phyloP scores from a whole-genome alignment of 768 basidiomycete genomes.

The Pisolithus sp. region DNA sequence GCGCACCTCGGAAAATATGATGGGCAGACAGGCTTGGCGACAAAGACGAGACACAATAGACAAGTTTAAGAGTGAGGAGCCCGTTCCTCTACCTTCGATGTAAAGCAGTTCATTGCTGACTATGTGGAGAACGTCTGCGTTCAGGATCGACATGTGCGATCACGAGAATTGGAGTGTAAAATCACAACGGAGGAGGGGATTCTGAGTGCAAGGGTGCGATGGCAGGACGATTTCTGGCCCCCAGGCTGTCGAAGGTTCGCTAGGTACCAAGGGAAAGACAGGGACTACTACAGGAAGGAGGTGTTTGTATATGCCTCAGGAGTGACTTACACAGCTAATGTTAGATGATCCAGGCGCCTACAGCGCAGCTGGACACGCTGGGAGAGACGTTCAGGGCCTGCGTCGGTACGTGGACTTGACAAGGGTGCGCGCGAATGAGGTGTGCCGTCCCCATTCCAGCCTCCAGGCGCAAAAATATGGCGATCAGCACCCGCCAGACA shows the following conservation, averaged over 20 bases:
- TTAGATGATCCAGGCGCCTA: slow-evolving; percentile 2
- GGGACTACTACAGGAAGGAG: slow-evolving; percentile 1
- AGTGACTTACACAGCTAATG: slow-evolving; percentile 12
- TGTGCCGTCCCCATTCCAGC: neutral
- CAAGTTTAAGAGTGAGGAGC: slow-evolving; percentile 17
- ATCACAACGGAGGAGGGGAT: slow-evolving; percentile 2
- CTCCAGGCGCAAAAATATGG: slow-evolving; percentile 9
- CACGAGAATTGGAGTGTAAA: neutral
- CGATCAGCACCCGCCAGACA: slow-evolving; percentile 1
- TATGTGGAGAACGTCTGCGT: slow-evolving; percentile 31
- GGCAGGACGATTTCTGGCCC: neutral
- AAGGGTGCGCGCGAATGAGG: neutral
- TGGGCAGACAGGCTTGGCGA: slow-evolving; percentile 25
- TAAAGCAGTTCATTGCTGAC: slow-evolving; percentile 22
- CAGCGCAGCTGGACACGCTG: neutral
- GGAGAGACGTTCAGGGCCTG: neutral
- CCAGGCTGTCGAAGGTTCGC: neutral
- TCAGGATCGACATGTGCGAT: slow-evolving; percentile 22
- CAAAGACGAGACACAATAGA: slow-evolving; percentile 19
- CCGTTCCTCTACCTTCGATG: slow-evolving; percentile 1
- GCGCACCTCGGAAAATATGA: slow-evolving; percentile 26
- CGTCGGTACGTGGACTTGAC: slow-evolving; percentile 8
- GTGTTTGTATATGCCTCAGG: slow-evolving; percentile 4
- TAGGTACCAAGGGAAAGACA: slow-evolving; percentile 2
- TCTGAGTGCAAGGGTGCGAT: neutral